Evolutionary conservation across 306 rosid genomes (phyloP), one percentile per base, ranked within the genome.

Genomic region (Prunus kanzakura): DNA sequence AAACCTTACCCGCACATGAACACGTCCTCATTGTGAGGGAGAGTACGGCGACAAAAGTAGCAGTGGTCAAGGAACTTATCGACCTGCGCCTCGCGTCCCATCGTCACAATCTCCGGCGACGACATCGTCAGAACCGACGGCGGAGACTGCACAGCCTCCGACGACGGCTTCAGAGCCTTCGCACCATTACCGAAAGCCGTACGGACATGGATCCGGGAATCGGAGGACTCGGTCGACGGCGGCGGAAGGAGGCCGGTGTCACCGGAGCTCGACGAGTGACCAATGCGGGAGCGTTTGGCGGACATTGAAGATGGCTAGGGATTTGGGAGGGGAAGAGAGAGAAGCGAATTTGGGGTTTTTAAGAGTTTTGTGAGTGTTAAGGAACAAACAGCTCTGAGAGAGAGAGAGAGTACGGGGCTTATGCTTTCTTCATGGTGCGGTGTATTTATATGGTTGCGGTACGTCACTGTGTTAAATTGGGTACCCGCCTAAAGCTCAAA

Each of bases 1-100:
- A 35, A 73, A 69, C 8, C 52, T 73, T 78, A 82, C 85, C 79
- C 52, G 27, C 67, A 82, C 85, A 82, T 82, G 72, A 49, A 82
- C 18, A 77, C 68, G 1, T 66, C 63, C 0, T 27, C 60, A n/a
- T 52, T 27, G 49, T 23, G 57, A 20, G 20, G 20, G 3, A 84
- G 69, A 49, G 22, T 27, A 71, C 63, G 75, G 61, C 38, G 54
- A 52, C 81, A 75, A 49, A 11, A 47, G 79, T 19, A 54, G 29
- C 85, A 84, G 19, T 72, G 64, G 0, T 78, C 74, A 3, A 71
- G 64, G 55, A 75, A 78, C 25, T 71, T 27, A 23, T 64, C 80
- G 9, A 60, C 65, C 56, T 12, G 9, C 27, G 58, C 68, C 8
- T 64, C 38, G 11, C 32, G 19, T 0, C 25, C 76, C 20, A 13